Evolutionary conservation across 306 rosid genomes (phyloP).

Genomic region (Begonia masoniana): DNA sequence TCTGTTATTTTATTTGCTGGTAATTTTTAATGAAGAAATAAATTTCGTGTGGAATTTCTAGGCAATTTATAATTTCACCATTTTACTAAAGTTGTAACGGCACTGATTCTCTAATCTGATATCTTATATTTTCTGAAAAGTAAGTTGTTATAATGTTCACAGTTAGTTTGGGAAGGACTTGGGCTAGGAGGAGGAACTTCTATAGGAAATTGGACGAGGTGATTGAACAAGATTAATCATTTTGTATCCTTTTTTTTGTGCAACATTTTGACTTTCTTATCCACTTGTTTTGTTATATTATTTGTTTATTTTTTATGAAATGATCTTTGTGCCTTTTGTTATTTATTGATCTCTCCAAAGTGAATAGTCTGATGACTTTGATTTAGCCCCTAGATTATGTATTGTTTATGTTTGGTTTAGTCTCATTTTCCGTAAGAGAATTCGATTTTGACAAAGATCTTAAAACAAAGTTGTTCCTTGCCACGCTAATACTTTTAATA

Average conservation of each 20-base stretch:
- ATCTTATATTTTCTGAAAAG: slow-evolving; percentile 1
- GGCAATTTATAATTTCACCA: background rate
- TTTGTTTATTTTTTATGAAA: no score
- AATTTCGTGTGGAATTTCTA: no score
- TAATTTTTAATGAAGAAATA: no score
- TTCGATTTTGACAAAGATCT: no score
- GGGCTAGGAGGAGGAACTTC: slow-evolving; percentile 84
- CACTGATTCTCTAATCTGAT: background rate
- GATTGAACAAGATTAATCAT: background rate
- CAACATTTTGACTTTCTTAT: background rate
- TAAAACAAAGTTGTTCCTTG: no score
- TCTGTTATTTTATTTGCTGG: no score
- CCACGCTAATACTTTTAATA: no score
- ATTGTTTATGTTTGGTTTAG: no score
- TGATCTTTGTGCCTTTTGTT: background rate
- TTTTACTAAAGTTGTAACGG: background rate
- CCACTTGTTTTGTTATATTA: background rate
- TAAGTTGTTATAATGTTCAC: slow-evolving; percentile 17
- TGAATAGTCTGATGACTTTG: no score
- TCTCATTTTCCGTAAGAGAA: no score
- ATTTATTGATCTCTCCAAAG: background rate
- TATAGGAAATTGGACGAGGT: slow-evolving; percentile 88
- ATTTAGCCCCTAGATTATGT: slow-evolving; percentile 2
- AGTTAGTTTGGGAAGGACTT: slow-evolving; percentile 92
- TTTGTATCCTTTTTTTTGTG: background rate